Conservation (phyloP, 495 filamentous ascomycete species). For the Penicillium turbatum region DNA sequence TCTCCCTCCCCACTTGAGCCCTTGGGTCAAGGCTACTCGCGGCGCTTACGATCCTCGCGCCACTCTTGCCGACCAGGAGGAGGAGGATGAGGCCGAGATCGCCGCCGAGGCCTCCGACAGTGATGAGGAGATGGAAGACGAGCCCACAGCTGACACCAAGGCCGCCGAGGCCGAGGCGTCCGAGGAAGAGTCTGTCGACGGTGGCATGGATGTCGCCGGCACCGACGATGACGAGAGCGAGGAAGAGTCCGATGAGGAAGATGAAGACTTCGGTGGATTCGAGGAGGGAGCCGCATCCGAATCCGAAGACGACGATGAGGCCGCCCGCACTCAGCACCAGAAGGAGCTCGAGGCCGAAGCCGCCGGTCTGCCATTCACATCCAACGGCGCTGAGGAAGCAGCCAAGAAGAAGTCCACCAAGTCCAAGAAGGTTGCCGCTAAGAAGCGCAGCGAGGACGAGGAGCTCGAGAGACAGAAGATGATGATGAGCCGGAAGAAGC, state of each 20-base stretch:
- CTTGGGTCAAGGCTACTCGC: conserved; percentile 83
- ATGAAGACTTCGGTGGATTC: conserved; percentile 39
- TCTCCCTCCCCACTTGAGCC: conserved; percentile 90
- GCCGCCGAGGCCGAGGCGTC: conserved; percentile 30
- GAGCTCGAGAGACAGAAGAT: conserved; percentile 83
- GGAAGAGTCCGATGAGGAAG: conserved; percentile 38
- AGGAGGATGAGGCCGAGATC: conserved; percentile 75
- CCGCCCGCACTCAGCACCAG: conserved; percentile 60
- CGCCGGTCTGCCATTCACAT: conserved; percentile 49
- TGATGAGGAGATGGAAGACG: conserved; percentile 43
- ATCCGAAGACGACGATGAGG: conserved; percentile 53
- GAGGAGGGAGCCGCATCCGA: conserved; percentile 41
- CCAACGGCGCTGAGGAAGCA: conserved; percentile 32
- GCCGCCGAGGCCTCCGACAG: conserved; percentile 54
- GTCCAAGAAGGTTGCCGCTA: conserved; percentile 61
- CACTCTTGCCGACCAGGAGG: conserved; percentile 69
- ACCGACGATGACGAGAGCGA: conserved; percentile 48
- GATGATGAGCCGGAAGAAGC: conserved; percentile 89
- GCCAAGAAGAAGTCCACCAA: conserved; percentile 58
- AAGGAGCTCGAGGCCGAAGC: conserved; percentile 90
- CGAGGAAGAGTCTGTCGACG: conserved; percentile 43
- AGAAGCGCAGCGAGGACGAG: conserved; percentile 73
- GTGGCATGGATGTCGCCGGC: conserved; percentile 58
- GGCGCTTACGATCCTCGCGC: conserved; percentile 86
- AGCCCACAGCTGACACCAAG: conserved; percentile 26